Base-by-base conservation (phyloP, 2,329 filamentous ascomycete genomes). In the Fusarium setosum region DNA sequence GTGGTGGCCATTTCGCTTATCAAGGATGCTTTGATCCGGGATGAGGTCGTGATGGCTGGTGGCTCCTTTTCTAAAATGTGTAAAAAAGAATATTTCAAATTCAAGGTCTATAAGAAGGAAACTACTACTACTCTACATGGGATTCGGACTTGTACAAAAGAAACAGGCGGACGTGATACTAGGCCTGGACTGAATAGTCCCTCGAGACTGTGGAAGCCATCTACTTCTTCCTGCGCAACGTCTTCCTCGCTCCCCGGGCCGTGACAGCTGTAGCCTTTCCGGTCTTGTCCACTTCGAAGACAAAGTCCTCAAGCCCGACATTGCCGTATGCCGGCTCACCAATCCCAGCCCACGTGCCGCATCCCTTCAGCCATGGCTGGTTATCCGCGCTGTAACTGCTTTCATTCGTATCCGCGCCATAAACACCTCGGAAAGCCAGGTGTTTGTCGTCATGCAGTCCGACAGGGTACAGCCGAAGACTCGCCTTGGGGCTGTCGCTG, bases 291-390 rank as follows among this genome's bases (percentile, higher is more conserved):
- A 62, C n/a, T 7, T 51, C 44, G 23, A 62, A 62, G 18, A 41
- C 44, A 29, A 62, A 62, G 20, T 57, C 51, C 20, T 62, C 59
- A 12, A 57, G 6, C 5, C 51, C 59, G 24, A 57, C 10, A 3
- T 41, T 51, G 1, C 51, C 51, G 13, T 62, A 62, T 2, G 38
- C 15, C 4, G 56, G 8, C 1, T 59, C 11, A 11, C 44, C 51
- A 4, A 62, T 4, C 9, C 4, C 44, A 12, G 44, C 51, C 59
- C 58, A 62, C 1, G 58, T 17, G 23, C 12, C 18, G 32, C 34
- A 57, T 5, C 15, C 51, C 31, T 0, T 20, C 18, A 21, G 17
- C 42, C 42, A 47, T n/a, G 42, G 42, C 2, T 18, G 3, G 15
- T 31, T 26, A 4, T 13, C 17, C 5, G 24, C 18, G n/a, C 42